Evolutionary conservation across 768 basidiomycete genomes (phyloP).

Genomic region (Amanita pallidorosea): DNA sequence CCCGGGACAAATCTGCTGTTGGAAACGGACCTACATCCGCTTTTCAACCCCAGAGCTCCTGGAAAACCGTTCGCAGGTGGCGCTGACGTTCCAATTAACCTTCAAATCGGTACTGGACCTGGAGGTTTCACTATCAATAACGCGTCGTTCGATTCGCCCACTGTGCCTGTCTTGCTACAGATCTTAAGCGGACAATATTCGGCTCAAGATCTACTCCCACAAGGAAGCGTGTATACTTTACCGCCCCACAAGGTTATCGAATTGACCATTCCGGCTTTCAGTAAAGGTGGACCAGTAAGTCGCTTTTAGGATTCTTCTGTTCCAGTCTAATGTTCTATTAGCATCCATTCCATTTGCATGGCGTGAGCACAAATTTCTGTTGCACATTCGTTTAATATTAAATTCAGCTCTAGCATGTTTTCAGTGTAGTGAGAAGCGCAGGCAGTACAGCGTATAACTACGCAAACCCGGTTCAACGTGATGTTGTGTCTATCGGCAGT

Average conservation of each 20-base stretch:
- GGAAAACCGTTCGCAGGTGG: constrained; percentile 25
- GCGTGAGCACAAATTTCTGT: constrained; percentile 18
- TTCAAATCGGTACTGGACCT: constrained; percentile 15
- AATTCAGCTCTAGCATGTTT: constrained; percentile 18
- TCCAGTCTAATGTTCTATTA: constrained; percentile 1
- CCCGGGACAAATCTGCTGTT: constrained; percentile 13
- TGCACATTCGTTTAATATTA: constrained; percentile 3
- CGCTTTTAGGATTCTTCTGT: neutral
- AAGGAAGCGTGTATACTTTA: constrained; percentile 30
- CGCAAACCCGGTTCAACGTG: constrained; percentile 37
- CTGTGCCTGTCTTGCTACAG: constrained; percentile 36
- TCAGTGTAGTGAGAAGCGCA: constrained; percentile 31
- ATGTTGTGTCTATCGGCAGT: constrained; percentile 23
- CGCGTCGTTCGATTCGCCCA: constrained; percentile 22
- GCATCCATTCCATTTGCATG: constrained; percentile 40
- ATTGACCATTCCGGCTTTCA: constrained; percentile 27
- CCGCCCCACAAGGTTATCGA: constrained; percentile 37
- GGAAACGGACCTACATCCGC: constrained; percentile 24
- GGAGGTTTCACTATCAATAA: constrained; percentile 17
- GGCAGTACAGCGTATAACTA: constrained; percentile 30
- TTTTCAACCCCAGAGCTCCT: constrained; percentile 22
- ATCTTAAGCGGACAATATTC: constrained; percentile 33
- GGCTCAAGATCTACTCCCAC: constrained; percentile 27
- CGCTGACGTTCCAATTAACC: constrained; percentile 27
- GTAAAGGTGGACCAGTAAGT: constrained; percentile 17